A percentile compares a stretch with the other conserved stretches of the same genome.
Conservation (phyloP, 768 basidiomycete genomes). For the Boletus rex-veris region DNA sequence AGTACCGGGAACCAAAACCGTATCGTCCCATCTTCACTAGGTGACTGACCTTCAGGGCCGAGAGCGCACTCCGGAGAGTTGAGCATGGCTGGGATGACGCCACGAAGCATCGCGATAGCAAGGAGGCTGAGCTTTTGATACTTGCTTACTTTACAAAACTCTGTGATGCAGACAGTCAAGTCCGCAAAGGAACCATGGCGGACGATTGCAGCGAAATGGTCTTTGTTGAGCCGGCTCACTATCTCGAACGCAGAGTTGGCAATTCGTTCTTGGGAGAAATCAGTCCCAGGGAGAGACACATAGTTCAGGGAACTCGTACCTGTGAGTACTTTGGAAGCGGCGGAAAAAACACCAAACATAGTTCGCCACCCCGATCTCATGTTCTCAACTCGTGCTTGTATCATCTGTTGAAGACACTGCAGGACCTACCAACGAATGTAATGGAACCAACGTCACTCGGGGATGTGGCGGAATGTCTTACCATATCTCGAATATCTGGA, state of each 20-base stretch:
- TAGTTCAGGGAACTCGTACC: constrained; percentile 42
- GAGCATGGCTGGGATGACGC: constrained; percentile 90
- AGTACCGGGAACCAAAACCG: constrained; percentile 96
- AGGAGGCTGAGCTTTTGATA: constrained; percentile 97
- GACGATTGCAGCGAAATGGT: constrained; percentile 89
- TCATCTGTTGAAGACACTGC: constrained; percentile 98
- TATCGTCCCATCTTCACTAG: constrained; percentile 83
- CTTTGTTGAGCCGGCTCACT: constrained; percentile 84
- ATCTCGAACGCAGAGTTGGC: constrained; percentile 94
- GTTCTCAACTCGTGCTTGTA: constrained; percentile 91
- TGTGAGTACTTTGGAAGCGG: constrained; percentile 89
- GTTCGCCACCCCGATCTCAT: constrained; percentile 98
- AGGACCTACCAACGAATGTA: constrained; percentile 58
- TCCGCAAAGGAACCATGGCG: constrained; percentile 94
- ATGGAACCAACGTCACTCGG: background rate
- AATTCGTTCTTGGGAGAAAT: constrained; percentile 64
- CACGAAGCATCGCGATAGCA: constrained; percentile 95
- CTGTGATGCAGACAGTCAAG: constrained; percentile 94
- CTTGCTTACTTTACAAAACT: constrained; percentile 99
- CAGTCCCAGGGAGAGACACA: background rate
- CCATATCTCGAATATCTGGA: constrained; percentile 96
- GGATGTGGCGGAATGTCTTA: constrained; percentile 28
- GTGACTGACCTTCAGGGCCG: constrained; percentile 30
- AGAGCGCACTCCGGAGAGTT: constrained; percentile 66
- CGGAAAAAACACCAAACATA: constrained; percentile 98